Base-by-base conservation (phyloP, 768 basidiomycete species). In the Naematelia encephala region DNA sequence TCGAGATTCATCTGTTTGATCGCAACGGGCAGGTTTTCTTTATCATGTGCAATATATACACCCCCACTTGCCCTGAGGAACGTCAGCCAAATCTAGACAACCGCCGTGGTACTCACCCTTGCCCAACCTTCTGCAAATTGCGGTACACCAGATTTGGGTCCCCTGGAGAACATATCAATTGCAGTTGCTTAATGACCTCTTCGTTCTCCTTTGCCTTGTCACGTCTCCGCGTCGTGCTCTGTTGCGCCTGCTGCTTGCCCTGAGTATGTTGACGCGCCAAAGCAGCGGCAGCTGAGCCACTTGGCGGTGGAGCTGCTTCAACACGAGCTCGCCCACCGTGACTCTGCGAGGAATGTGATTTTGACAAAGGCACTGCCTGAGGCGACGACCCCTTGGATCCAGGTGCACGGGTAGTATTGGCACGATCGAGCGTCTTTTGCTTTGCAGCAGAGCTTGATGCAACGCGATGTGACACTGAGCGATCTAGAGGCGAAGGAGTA, bases 1-100 rank as follows among this genome's bases (percentile, higher is more conserved):
- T 98, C 93, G 27, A 99, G 83, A 81, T 99, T 96, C 96, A 98
- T 99, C 79, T 98, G 94, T 79, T 99, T 99, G 84, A 99, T 99
- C 43, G 96, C 96, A 29, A 98, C 96, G 11, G 86, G 88, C 28
- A 90, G 69, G 78, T 96, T 94, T 27, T 90, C 91, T 62, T 94
- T 89, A 80, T 98, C 93, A 74, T 96, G 96, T 14, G 94, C 94
- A 12, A 93, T 97, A 79, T 96, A 99, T 1, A 98, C 96, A 66
- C 94, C 94, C 42, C 96, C 94, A 19, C 90, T 94, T 14, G 96
- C 94, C 59, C 91, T 93, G 27, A 56, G 19, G 54, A 59, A 60
- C n/a, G 61, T 57, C 13, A 27, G 22, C 4, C 10, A 39, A 39
- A 39, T 39, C 34, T 16, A 39, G n/a, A n/a, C n/a, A n/a, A n/a